These are phyloP conservation scores for Oldenlandia corymbosa DNA, from an alignment of 257 asterid species.

Conservation along the genomic window DNA sequence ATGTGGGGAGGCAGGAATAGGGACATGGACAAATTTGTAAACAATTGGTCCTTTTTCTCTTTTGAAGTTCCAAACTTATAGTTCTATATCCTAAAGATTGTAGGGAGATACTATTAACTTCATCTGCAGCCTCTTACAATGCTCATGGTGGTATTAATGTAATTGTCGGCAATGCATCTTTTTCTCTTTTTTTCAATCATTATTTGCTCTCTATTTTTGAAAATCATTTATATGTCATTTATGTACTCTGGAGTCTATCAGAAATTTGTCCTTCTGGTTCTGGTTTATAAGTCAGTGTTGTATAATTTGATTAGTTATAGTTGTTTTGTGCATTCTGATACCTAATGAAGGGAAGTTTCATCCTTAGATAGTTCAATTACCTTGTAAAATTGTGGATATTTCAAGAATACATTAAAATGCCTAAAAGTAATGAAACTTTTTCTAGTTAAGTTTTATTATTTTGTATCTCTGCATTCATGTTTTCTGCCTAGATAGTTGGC, in stretches of 20 bases:
- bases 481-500: background rate
- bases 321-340: too few relatives aligned
- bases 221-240: background rate
- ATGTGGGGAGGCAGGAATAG: too few relatives aligned
- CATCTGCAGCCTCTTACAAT: background rate
- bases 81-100: background rate
- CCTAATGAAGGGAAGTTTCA: too few relatives aligned
- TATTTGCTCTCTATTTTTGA: background rate
- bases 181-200: background rate
- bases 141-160: background rate
- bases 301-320: too few relatives aligned
- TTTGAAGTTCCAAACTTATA: background rate
- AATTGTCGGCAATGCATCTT: background rate
- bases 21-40: too few relatives aligned
- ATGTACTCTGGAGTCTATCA: background rate
- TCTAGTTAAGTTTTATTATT: background rate
- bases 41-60: background rate
- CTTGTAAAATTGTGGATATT: background rate
- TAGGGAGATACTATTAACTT: background rate
- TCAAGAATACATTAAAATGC: background rate
- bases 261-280: background rate
- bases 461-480: background rate
- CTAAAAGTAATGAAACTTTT: background rate
- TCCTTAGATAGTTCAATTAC: background rate
- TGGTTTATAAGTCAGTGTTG: too few relatives aligned